These are phyloP conservation scores for Cercospora zeina DNA, from an alignment of 2,329 filamentous ascomycete genomes.

Conservation along the genomic window DNA sequence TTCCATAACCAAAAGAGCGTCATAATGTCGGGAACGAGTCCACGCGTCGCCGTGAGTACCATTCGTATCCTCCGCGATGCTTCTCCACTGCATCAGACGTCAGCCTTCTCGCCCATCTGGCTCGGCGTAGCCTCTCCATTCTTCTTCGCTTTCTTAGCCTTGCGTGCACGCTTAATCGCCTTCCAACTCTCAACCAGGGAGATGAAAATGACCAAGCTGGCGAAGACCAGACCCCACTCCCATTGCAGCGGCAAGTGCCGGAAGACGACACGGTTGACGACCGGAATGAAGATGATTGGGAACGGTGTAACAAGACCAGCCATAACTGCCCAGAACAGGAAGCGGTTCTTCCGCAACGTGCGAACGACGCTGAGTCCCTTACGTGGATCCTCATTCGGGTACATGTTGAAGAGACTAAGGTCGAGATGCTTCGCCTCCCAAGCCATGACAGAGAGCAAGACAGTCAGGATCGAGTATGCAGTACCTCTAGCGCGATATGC, in stretches of 20 bases:
- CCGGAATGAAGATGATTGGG: slow-evolving; percentile 49
- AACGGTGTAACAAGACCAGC: slow-evolving; percentile 48
- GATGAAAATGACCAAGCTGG: slow-evolving; percentile 45
- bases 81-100: neutral
- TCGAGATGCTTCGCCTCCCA: slow-evolving; percentile 52
- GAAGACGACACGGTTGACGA: slow-evolving; percentile 51
- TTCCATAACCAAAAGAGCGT: neutral
- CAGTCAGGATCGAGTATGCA: slow-evolving; percentile 49
- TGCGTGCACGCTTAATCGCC: slow-evolving; percentile 43
- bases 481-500: slow-evolving; percentile 50
- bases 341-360: slow-evolving; percentile 41
- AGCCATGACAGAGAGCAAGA: slow-evolving; percentile 49
- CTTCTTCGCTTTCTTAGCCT: slow-evolving; percentile 16
- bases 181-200: slow-evolving; percentile 50
- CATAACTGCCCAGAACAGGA: slow-evolving; percentile 48
- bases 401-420: slow-evolving; percentile 49
- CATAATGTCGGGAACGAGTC: neutral
- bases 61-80: neutral
- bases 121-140: slow-evolving; percentile 10
- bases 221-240: slow-evolving; percentile 51
- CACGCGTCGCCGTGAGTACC: neutral
- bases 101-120: slow-evolving; percentile 9
- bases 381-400: slow-evolving; percentile 39
- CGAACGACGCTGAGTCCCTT: slow-evolving; percentile 41
- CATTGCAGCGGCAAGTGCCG: slow-evolving; percentile 47